phyloP scores from a whole-genome alignment of 176 grass and related monocot genomes.

The Phoenix dactylifera region DNA sequence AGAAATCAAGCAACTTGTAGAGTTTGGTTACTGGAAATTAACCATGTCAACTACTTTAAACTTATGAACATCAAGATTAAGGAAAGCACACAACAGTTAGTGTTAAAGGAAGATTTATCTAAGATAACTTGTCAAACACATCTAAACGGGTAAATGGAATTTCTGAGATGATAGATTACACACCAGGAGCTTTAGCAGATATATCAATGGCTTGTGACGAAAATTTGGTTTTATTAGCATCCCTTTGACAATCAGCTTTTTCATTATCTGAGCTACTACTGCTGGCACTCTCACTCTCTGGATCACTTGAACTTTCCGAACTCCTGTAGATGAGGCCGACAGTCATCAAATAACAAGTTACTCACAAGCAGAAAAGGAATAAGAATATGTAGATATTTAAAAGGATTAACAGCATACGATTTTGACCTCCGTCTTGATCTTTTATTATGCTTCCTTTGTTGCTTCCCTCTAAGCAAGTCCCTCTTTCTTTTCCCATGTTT shows the following conservation, averaged over 20 bases:
- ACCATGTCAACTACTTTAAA: no score
- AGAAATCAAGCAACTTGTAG: no score
- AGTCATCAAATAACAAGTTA: not conserved
- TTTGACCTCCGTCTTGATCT: constrained; percentile 37
- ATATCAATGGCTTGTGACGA: not conserved
- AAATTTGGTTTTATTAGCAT: constrained; percentile 14
- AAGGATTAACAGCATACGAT: constrained; percentile 28
- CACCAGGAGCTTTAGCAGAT: constrained; percentile 5
- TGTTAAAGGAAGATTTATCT: no score
- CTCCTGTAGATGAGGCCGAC: constrained; percentile 30
- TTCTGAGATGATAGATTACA: not conserved
- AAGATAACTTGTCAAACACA: no score
- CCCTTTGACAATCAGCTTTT: constrained; percentile 4
- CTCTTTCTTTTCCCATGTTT: constrained; percentile 43
- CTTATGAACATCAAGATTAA: no score
- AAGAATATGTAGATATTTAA: not conserved
- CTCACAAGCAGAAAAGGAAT: not conserved
- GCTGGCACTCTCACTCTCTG: constrained; percentile 33
- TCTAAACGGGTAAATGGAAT: not conserved
- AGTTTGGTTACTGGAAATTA: no score
- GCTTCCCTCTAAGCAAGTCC: constrained; percentile 35
- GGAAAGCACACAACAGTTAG: no score
- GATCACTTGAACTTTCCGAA: constrained; percentile 42
- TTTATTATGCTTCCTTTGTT: constrained; percentile 23
- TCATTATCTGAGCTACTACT: constrained; percentile 39